These are phyloP conservation scores for Myriosclerotinia scirpicola DNA, from an alignment of 2,329 filamentous ascomycete genomes.

Conservation along the genomic window DNA sequence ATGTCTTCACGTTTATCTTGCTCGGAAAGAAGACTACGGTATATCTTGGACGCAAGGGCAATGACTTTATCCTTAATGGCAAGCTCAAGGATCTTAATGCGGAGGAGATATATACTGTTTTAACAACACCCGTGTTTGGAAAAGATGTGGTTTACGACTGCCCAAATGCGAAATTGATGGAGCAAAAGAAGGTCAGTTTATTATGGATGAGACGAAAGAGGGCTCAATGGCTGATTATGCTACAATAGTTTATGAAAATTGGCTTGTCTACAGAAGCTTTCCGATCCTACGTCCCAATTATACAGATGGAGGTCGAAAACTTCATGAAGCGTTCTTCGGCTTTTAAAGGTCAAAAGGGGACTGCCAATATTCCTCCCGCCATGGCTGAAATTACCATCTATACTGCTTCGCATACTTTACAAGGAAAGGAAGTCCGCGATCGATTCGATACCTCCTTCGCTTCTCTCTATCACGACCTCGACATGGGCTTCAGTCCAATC, in stretches of 20 bases:
- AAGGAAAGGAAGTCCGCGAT: constrained; percentile 78
- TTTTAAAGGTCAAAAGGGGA: constrained; percentile 68
- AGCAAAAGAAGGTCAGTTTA: constrained; percentile 79
- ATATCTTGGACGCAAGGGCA: constrained; percentile 76
- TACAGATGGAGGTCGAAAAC: constrained; percentile 69
- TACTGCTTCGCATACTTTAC: constrained; percentile 80
- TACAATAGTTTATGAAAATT: constrained; percentile 71
- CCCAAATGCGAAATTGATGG: constrained; percentile 89
- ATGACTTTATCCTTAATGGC: constrained; percentile 89
- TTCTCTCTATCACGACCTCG: constrained; percentile 80
- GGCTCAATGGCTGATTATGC: constrained; percentile 29
- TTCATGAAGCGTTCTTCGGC: constrained; percentile 67
- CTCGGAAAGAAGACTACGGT: constrained; percentile 89
- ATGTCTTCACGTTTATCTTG: constrained; percentile 86
- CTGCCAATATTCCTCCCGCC: constrained; percentile 68
- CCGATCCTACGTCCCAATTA: constrained; percentile 73
- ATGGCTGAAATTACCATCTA: constrained; percentile 90
- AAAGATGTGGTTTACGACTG: constrained; percentile 88
- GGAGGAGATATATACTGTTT: constrained; percentile 82
- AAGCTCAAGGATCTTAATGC: constrained; percentile 88
- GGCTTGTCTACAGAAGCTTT: constrained; percentile 75
- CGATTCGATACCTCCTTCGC: constrained; percentile 80
- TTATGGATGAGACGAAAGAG: not conserved
- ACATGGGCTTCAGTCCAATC: constrained; percentile 85
- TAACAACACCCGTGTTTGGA: constrained; percentile 74